Conservation (phyloP, 768 basidiomycete genomes). For the Boletus sensibilis region DNA sequence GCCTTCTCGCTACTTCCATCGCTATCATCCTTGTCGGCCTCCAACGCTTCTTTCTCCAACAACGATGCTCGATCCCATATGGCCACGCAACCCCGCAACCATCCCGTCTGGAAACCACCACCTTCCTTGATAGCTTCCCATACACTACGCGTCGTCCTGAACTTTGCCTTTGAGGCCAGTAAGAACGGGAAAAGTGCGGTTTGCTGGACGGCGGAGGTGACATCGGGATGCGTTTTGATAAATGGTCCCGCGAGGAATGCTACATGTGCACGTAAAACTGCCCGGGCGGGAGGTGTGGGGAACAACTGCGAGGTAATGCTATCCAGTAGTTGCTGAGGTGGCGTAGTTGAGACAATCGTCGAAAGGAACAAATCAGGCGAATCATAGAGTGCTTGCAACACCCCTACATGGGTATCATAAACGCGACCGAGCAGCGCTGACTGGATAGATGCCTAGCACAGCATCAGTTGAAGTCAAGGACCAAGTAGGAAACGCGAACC, state of each 20-base stretch:
- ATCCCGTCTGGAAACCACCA: conserved; percentile 31
- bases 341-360: conserved; percentile 15
- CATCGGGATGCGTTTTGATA: conserved; percentile 27
- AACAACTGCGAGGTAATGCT: conserved; percentile 25
- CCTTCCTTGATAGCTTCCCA: conserved; percentile 66
- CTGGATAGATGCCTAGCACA: conserved; percentile 51
- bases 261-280: conserved; percentile 54
- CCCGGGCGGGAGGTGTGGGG: conserved; percentile 47
- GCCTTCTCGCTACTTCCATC: conserved; percentile 43
- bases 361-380: conserved; percentile 47
- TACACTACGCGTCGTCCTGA: conserved; percentile 60
- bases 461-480: conserved; percentile 2
- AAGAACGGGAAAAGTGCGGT: conserved; percentile 69
- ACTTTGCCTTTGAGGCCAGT: conserved; percentile 68
- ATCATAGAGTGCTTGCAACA: conserved; percentile 69
- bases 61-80: conserved; percentile 36
- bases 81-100: conserved; percentile 56
- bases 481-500: conserved; percentile 9
- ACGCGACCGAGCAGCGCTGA: conserved; percentile 67
- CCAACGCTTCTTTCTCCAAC: conserved; percentile 26
- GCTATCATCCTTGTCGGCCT: conserved; percentile 31
- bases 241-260: conserved; percentile 55
- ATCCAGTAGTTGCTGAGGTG: conserved; percentile 26
- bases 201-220: conserved; percentile 42
- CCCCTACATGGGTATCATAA: conserved; percentile 57